These are phyloP conservation scores for Aurantiochytrium sp. DNA, from an alignment of 108 stramenopile species.

Conservation along the genomic window DNA sequence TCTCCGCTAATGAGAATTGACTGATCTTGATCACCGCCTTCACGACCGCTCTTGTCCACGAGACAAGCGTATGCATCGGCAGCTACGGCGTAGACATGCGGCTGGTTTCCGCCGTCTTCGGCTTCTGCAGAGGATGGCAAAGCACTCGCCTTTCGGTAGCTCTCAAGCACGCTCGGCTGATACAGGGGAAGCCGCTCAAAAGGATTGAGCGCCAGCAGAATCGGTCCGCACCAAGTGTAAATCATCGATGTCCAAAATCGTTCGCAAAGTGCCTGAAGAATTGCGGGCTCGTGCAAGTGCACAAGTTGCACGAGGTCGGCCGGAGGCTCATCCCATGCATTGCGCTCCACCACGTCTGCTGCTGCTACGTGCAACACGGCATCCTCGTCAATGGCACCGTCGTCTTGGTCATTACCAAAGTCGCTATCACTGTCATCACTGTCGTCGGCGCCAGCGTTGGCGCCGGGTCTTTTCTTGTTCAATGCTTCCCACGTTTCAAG, in stretches of 20 bases:
- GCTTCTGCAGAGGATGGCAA: background rate
- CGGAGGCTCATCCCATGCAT: background rate
- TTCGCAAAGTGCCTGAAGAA: background rate
- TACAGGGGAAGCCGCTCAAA: slow-evolving; percentile 86
- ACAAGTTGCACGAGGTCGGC: background rate
- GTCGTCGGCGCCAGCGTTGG: background rate
- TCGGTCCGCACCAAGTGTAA: slow-evolving; percentile 81
- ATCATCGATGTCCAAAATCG: slow-evolving; percentile 71
- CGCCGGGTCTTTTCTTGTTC: background rate
- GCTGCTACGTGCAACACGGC: background rate
- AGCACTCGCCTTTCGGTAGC: slow-evolving; percentile 36
- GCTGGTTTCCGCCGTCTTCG: slow-evolving; percentile 39
- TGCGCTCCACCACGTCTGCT: background rate
- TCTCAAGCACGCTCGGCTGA: slow-evolving; percentile 58
- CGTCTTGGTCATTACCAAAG: background rate
- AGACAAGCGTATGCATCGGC: slow-evolving; percentile 88
- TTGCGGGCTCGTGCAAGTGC: slow-evolving; percentile 25
- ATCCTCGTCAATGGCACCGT: background rate
- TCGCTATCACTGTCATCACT: background rate
- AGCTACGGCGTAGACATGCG: slow-evolving; percentile 83
- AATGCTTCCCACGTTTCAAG: background rate
- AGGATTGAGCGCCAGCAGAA: slow-evolving; percentile 82
- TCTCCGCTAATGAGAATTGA: slow-evolving; percentile 41
- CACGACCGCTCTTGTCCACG: slow-evolving; percentile 42
- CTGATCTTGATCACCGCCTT: slow-evolving; percentile 22